Conservation (phyloP, 768 basidiomycete species). For the Russula earlei region DNA sequence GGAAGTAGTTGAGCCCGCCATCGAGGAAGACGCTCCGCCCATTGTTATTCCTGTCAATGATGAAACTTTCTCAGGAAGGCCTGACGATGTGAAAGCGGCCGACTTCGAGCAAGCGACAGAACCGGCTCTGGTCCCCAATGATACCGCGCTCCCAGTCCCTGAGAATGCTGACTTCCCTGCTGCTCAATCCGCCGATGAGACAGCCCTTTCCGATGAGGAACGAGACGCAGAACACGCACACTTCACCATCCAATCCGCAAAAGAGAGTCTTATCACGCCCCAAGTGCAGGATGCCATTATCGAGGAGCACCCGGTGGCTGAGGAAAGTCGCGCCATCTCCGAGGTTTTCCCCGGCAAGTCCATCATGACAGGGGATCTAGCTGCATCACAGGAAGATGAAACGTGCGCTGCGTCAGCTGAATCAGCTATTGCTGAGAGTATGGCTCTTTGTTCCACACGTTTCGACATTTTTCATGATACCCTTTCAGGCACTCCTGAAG, state of each 20-base stretch:
- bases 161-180: background rate
- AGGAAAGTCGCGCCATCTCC: background rate
- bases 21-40: constrained; percentile 15
- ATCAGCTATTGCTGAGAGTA: background rate
- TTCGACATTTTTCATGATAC: background rate
- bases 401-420: background rate
- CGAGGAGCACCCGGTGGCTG: background rate
- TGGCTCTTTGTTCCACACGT: background rate
- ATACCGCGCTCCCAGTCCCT: background rate
- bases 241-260: background rate
- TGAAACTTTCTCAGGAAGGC: background rate
- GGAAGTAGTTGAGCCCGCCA: background rate
- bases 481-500: background rate
- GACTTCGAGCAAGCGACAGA: background rate
- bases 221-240: background rate
- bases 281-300: background rate
- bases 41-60: no score
- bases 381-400: background rate
- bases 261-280: background rate
- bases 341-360: background rate
- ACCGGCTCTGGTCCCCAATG: no score
- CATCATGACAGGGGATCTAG: background rate
- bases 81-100: background rate
- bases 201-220: background rate
- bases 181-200: background rate